phyloP scores from a whole-genome alignment of 2,329 filamentous ascomycete species.

The Ophiostoma fasciatum region DNA sequence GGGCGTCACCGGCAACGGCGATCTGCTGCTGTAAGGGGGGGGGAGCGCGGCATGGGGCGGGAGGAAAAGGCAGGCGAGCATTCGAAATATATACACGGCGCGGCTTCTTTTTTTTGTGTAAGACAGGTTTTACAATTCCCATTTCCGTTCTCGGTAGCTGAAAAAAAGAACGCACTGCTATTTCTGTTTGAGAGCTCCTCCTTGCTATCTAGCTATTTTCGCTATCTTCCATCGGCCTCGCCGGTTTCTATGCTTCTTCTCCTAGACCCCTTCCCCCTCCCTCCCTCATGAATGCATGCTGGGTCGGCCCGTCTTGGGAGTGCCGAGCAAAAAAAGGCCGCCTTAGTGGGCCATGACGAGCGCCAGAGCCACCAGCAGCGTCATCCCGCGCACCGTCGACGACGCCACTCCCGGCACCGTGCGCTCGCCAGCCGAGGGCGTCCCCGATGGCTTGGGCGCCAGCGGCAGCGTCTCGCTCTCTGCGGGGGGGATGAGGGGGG shows the following conservation, averaged over 20 bases:
- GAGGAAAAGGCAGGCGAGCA: background rate
- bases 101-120: background rate
- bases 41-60: no score
- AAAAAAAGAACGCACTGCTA: no score
- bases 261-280: no score
- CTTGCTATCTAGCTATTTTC: background rate
- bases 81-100: no score
- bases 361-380: no score
- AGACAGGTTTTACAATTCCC: no score
- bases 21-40: constrained; percentile 40
- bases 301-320: no score
- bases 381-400: background rate
- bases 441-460: background rate
- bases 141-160: no score
- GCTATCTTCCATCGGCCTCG: background rate
- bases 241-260: no score
- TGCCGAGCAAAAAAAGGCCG: no score
- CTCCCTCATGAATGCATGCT: no score
- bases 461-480: background rate
- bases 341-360: no score
- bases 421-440: background rate
- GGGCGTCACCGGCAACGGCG: constrained; percentile 50
- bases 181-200: background rate
- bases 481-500: background rate
- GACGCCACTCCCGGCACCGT: background rate